phyloP scores from a whole-genome alignment of 768 basidiomycete genomes.

The Hygrocybe coccinea region DNA sequence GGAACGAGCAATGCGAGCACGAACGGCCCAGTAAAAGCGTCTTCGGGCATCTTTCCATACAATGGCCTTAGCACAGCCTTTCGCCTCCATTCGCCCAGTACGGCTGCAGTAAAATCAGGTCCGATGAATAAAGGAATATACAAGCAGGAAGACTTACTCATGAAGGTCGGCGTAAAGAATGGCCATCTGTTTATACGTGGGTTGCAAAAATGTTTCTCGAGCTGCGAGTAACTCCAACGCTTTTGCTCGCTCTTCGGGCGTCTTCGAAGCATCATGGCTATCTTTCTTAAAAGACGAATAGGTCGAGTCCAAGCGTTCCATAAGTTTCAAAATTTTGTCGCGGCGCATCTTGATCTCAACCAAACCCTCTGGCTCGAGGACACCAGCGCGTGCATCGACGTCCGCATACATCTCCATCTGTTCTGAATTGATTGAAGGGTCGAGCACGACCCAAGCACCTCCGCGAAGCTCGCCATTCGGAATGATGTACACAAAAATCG shows the following conservation, averaged over 20 bases:
- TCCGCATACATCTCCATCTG: slow-evolving; percentile 99
- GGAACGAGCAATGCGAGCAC: slow-evolving; percentile 73
- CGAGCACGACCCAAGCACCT: slow-evolving; percentile 98
- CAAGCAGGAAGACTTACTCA: slow-evolving; percentile 54
- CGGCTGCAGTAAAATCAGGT: slow-evolving; percentile 49
- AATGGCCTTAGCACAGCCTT: slow-evolving; percentile 83
- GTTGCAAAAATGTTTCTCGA: slow-evolving; percentile 76
- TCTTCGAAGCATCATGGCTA: slow-evolving; percentile 69
- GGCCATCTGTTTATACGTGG: slow-evolving; percentile 91
- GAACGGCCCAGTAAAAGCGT: slow-evolving; percentile 90
- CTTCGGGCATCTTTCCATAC: slow-evolving; percentile 88
- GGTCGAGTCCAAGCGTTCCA: slow-evolving; percentile 87
- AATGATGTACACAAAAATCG: slow-evolving; percentile 96
- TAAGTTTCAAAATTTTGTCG: slow-evolving; percentile 82
- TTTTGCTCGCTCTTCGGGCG: slow-evolving; percentile 66
- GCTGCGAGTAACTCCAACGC: slow-evolving; percentile 65
- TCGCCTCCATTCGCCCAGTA: slow-evolving; percentile 94
- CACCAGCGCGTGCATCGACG: slow-evolving; percentile 91
- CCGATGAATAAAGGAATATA: slow-evolving; percentile 1
- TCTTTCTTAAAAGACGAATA: slow-evolving; percentile 79
- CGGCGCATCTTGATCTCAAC: slow-evolving; percentile 97
- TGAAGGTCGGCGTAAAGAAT: slow-evolving; percentile 94
- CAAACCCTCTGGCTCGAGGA: slow-evolving; percentile 94
- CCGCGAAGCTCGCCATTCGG: slow-evolving; percentile 98
- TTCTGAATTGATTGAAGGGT: slow-evolving; percentile 93